Conservation (phyloP, 257 asterid genomes). For the Solanum habrochaites region DNA sequence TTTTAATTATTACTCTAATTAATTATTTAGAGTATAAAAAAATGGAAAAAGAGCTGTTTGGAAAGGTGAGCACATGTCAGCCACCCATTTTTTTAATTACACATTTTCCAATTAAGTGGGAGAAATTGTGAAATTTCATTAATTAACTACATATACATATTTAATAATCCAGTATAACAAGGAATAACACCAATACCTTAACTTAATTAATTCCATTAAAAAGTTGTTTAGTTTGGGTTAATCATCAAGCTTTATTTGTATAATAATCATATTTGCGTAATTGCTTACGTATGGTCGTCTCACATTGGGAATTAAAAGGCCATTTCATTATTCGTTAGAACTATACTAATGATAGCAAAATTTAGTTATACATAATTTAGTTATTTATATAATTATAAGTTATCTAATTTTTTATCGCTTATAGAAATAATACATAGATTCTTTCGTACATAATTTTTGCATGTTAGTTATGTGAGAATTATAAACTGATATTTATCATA, state of each 20-base stretch:
- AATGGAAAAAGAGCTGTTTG: background rate
- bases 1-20: background rate
- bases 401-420: no score
- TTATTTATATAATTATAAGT: background rate
- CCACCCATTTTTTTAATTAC: background rate
- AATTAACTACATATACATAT: background rate
- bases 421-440: background rate
- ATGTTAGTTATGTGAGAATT: background rate
- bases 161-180: background rate
- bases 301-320: background rate
- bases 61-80: background rate
- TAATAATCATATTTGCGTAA: constrained; percentile 15
- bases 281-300: constrained; percentile 22
- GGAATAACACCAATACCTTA: background rate
- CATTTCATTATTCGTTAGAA: background rate
- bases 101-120: background rate
- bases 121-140: background rate
- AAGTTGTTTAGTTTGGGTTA: background rate
- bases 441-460: background rate
- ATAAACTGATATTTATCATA: background rate
- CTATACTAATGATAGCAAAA: background rate
- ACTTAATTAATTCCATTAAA: background rate
- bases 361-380: no score
- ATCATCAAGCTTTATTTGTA: background rate
- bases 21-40: background rate